A percentile compares a stretch with the other conserved stretches of the same genome.
These are phyloP conservation scores for Lyophyllum atratum DNA, from an alignment of 768 basidiomycete genomes.

Conservation along the genomic window DNA sequence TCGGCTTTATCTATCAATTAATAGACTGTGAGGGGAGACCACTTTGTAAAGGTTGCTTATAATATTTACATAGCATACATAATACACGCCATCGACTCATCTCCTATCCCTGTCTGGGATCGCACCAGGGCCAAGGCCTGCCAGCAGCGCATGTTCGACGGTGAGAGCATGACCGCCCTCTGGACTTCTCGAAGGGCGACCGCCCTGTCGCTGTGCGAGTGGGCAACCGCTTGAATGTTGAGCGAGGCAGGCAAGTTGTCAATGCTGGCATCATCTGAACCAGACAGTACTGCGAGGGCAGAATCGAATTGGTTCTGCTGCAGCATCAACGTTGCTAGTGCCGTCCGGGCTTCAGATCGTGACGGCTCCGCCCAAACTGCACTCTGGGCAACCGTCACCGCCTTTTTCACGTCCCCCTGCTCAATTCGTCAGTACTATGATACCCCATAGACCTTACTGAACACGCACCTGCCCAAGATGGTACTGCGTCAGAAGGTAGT, in stretches of 20 bases:
- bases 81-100: constrained; percentile 14
- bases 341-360: constrained; percentile 45
- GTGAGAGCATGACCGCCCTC: constrained; percentile 63
- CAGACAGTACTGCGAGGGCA: constrained; percentile 50
- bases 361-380: constrained; percentile 61
- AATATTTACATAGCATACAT: constrained; percentile 11
- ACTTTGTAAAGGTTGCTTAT: constrained; percentile 15
- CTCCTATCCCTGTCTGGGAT: constrained; percentile 15
- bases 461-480: constrained; percentile 67
- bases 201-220: constrained; percentile 19
- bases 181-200: constrained; percentile 51
- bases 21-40: constrained; percentile 22
- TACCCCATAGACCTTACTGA: not conserved
- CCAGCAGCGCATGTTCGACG: constrained; percentile 58
- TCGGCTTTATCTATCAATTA: constrained; percentile 51
- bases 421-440: not conserved
- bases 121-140: constrained; percentile 58
- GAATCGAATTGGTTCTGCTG: constrained; percentile 43
- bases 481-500: constrained; percentile 72
- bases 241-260: constrained; percentile 42
- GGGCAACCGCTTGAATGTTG: constrained; percentile 52
- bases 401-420: constrained; percentile 52
- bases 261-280: constrained; percentile 24
- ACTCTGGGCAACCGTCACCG: constrained; percentile 55
- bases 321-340: constrained; percentile 57